A percentile compares a stretch with the other conserved stretches of the same genome.
Evolutionary conservation across 768 basidiomycete species (phyloP).

Genomic region (Auriscalpium orientale): DNA sequence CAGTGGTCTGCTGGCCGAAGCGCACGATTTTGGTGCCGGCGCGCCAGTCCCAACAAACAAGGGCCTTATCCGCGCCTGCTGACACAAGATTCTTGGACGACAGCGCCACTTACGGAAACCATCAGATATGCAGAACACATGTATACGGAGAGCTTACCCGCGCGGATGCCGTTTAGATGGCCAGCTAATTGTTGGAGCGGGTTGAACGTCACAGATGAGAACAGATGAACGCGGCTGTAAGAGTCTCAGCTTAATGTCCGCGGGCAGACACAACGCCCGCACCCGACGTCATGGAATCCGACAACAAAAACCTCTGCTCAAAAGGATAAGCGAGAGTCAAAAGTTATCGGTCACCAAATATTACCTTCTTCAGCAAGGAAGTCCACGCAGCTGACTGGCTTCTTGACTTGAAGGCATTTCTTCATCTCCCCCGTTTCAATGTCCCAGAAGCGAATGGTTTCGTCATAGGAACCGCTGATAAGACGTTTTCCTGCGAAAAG

Average conservation of each 20-base stretch:
- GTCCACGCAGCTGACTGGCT: slow-evolving; percentile 86
- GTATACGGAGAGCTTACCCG: slow-evolving; percentile 20
- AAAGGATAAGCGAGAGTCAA: neutral
- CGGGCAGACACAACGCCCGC: slow-evolving; percentile 18
- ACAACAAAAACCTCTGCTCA: slow-evolving; percentile 77
- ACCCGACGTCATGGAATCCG: slow-evolving; percentile 91
- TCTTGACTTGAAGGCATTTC: slow-evolving; percentile 78
- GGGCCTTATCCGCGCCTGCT: slow-evolving; percentile 66
- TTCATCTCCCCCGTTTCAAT: slow-evolving; percentile 58
- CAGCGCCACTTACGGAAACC: slow-evolving; percentile 49
- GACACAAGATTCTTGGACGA: slow-evolving; percentile 82
- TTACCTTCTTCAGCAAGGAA: slow-evolving; percentile 74
- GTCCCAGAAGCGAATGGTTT: slow-evolving; percentile 91
- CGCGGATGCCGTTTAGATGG: slow-evolving; percentile 84
- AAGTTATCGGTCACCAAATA: slow-evolving; percentile 10
- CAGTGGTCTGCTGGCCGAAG: slow-evolving; percentile 89
- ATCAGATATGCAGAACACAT: neutral
- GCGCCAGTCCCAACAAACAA: slow-evolving; percentile 89
- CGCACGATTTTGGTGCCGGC: slow-evolving; percentile 82
- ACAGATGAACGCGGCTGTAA: slow-evolving; percentile 76
- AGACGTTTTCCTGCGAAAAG: slow-evolving; percentile 51
- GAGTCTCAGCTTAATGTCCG: neutral
- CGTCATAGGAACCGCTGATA: slow-evolving; percentile 87
- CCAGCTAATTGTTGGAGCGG: slow-evolving; percentile 80
- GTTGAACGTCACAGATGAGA: slow-evolving; percentile 77